A percentile compares a stretch with the other conserved stretches of the same genome.
phyloP scores from a whole-genome alignment of 768 basidiomycete species.

The Amanita brunnescens region DNA sequence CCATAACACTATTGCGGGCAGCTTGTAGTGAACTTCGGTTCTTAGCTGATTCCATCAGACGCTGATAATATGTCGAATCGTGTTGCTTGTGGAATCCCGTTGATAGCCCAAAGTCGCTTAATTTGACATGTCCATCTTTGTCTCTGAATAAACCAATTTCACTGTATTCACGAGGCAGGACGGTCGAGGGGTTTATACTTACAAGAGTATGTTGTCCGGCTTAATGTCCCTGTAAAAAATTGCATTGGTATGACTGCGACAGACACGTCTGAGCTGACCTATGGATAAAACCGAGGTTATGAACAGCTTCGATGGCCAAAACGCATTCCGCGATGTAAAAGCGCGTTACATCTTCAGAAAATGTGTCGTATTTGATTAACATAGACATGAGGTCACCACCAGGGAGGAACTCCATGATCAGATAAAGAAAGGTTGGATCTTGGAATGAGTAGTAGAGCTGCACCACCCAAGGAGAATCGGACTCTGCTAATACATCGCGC shows the following conservation, averaged over 20 bases:
- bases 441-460: conserved; percentile 99
- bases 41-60: conserved; percentile 59
- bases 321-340: conserved; percentile 99
- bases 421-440: conserved; percentile 83
- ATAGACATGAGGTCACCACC: conserved; percentile 99
- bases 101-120: conserved; percentile 97
- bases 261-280: conserved; percentile 41
- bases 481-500: conserved; percentile 93
- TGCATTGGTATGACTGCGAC: conserved; percentile 1
- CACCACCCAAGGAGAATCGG: conserved; percentile 93
- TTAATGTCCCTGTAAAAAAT: conserved; percentile 77
- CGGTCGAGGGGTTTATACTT: conserved; percentile 8
- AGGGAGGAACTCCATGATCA: conserved; percentile 99
- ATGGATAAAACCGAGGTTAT: conserved; percentile 96
- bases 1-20: conserved; percentile 90
- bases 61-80: conserved; percentile 92
- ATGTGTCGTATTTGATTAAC: conserved; percentile 99
- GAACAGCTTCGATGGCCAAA: conserved; percentile 94
- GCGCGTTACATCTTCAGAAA: conserved; percentile 94
- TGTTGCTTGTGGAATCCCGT: conserved; percentile 99
- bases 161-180: background rate
- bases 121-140: conserved; percentile 92
- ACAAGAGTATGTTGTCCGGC: conserved; percentile 84
- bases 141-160: conserved; percentile 34
- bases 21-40: conserved; percentile 33